phyloP scores from a whole-genome alignment of 352 stramenopile species.

The Peronospora destructor region DNA sequence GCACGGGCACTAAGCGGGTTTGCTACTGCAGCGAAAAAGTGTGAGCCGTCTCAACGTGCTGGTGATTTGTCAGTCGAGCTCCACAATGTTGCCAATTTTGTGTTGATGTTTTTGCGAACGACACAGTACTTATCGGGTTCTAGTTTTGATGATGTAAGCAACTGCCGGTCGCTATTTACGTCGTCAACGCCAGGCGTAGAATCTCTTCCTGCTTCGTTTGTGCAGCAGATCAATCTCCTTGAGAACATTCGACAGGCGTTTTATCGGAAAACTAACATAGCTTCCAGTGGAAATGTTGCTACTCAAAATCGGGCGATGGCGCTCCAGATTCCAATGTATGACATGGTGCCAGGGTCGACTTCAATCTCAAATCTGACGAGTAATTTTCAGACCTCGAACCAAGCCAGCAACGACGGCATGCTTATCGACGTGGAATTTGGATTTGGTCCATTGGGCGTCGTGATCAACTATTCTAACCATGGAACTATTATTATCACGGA shows the following conservation, averaged over 20 bases:
- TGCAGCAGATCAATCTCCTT: conserved; percentile 61
- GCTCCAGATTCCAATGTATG: conserved; percentile 13
- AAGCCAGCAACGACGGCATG: conserved; percentile 21
- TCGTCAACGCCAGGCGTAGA: conserved; percentile 37
- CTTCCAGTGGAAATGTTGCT: conserved; percentile 3
- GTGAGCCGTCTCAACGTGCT: conserved; percentile 36
- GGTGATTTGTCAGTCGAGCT: conserved; percentile 56
- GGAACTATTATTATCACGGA: conserved; percentile 75
- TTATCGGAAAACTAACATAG: conserved; percentile 21
- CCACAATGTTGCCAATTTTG: conserved; percentile 69
- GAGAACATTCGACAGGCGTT: conserved; percentile 55
- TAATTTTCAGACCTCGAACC: conserved; percentile 7
- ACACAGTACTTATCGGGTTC: conserved; percentile 52
- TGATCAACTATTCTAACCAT: conserved; percentile 76
- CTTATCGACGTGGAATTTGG: conserved; percentile 65
- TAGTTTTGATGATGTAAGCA: conserved; percentile 55
- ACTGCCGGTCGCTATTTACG: conserved; percentile 48
- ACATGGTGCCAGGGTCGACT: conserved; percentile 9
- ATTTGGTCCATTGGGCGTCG: conserved; percentile 61
- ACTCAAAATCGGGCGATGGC: conserved; percentile 8
- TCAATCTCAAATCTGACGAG: conserved; percentile 7
- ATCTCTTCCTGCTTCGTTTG: conserved; percentile 58
- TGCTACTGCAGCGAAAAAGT: conserved; percentile 43
- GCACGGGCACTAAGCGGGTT: conserved; percentile 49
- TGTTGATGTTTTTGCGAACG: conserved; percentile 63